Evolutionary conservation across 2,329 filamentous ascomycete species (phyloP), one percentile per base, ranked within the genome.

Genomic region (Colletotrichum paranaense): DNA sequence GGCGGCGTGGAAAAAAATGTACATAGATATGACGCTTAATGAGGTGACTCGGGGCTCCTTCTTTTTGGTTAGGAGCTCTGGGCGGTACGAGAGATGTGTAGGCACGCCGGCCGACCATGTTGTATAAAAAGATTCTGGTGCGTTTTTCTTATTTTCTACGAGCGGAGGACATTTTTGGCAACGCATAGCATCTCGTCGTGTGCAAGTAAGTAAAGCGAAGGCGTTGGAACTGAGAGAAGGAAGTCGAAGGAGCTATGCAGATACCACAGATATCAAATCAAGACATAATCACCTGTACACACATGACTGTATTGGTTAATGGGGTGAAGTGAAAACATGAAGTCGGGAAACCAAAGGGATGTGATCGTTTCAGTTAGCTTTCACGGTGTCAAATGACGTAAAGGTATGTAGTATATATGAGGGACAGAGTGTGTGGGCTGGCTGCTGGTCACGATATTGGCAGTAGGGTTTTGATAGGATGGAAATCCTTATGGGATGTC

Each of bases 61-160:
- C 26, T 56, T 19, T 19, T 26, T 1, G 7, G 14, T 30, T 38
- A 24, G 46, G 32, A 14, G 19, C 30, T n/a, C 52, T n/a, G 62
- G 46, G 66, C 59, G 30, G 42, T 35, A 32, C 14, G 42, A 68
- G 46, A 64, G 56, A 26, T 42, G 69, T 68, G 72, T 55, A 68
- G 75, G 62, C 62, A 68, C 68, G 73, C 71, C 68, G 72, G 67
- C 28, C 60, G 62, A 63, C 73, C 75, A 79, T 79, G 70, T 79
- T 79, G 78, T 77, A 78, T 77, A 79, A 67, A 75, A 75, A 73
- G 67, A 75, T 75, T 71, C 72, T 38, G 75, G 56, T 71, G 65
- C 74, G 49, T 30, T 65, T 58, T 67, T 67, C 5, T 63, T 58
- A 16, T 57, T 55, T 58, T 35, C 16, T 49, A 3, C 24, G 35